phyloP scores from a whole-genome alignment of 2,329 filamentous ascomycete genomes.

The Diaporthe sp. region DNA sequence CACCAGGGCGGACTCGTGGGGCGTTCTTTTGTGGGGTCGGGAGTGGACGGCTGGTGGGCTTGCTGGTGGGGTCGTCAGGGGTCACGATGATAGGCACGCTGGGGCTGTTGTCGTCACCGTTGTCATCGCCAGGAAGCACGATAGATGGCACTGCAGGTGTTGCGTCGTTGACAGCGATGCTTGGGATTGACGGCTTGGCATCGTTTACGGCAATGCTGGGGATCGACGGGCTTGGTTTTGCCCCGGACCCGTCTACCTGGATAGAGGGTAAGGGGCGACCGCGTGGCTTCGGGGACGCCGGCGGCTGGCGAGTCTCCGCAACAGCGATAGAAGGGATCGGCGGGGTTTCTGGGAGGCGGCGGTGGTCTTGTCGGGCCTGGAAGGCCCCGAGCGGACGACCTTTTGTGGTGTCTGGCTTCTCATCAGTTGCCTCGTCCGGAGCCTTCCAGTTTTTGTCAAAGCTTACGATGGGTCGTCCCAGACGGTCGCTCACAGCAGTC shows the following conservation, averaged over 20 bases:
- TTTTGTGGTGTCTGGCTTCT: conserved; percentile 66
- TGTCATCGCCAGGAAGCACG: conserved; percentile 52
- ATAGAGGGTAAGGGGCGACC: conserved; percentile 57
- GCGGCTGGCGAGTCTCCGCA: conserved; percentile 60
- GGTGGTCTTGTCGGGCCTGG: conserved; percentile 48
- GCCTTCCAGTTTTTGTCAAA: conserved; percentile 89
- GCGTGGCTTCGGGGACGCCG: conserved; percentile 53
- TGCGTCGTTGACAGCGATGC: conserved; percentile 59
- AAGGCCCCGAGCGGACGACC: conserved; percentile 41
- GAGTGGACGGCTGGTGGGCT: conserved; percentile 58
- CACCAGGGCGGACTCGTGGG: conserved; percentile 52
- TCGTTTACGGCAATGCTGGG: conserved; percentile 65
- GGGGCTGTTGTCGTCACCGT: conserved; percentile 44
- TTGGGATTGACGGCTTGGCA: conserved; percentile 59
- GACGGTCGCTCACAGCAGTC: conserved; percentile 89
- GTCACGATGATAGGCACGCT: conserved; percentile 59
- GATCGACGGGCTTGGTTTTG: conserved; percentile 50
- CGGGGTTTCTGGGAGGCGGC: conserved; percentile 49
- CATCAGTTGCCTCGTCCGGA: conserved; percentile 78
- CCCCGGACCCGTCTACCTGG: conserved; percentile 57
- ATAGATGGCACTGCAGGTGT: conserved; percentile 58
- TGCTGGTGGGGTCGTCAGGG: conserved; percentile 55
- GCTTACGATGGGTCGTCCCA: conserved; percentile 95
- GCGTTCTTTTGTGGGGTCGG: conserved; percentile 59
- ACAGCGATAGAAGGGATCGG: conserved; percentile 68